A percentile compares a stretch with the other conserved stretches of the same genome.
These are phyloP conservation scores for Terana coerulea DNA, from an alignment of 768 basidiomycete species.

Conservation along the genomic window DNA sequence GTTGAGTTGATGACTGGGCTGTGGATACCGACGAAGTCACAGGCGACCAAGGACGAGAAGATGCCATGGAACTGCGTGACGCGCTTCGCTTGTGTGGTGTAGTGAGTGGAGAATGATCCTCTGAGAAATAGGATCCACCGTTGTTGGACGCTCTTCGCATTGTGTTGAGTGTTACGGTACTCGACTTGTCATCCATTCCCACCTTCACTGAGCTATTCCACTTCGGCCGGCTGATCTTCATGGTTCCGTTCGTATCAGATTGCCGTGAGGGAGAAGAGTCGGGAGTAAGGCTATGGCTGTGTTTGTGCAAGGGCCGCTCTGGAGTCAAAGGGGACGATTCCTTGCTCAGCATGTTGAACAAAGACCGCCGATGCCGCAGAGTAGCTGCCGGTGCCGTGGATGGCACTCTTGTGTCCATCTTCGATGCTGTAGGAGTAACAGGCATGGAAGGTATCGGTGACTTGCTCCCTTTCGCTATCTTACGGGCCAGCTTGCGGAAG, in stretches of 20 bases:
- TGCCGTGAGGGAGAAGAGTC: constrained; percentile 54
- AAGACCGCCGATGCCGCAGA: constrained; percentile 60
- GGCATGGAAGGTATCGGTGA: constrained; percentile 34
- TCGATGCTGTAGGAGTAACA: constrained; percentile 42
- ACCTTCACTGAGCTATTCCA: constrained; percentile 87
- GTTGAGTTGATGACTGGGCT: constrained; percentile 59
- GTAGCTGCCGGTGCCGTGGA: constrained; percentile 51
- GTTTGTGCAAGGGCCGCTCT: constrained; percentile 59
- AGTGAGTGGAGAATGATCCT: constrained; percentile 19
- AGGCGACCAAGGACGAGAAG: constrained; percentile 80
- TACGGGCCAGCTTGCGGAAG: constrained; percentile 73
- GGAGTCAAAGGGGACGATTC: constrained; percentile 48
- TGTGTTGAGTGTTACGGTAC: constrained; percentile 45
- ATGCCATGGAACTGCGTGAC: constrained; percentile 72
- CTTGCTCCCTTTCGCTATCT: constrained; percentile 45
- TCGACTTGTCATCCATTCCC: constrained; percentile 41
- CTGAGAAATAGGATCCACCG: constrained; percentile 10
- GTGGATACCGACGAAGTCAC: constrained; percentile 69
- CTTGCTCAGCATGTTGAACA: constrained; percentile 49
- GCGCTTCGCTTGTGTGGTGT: constrained; percentile 58
- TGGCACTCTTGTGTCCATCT: constrained; percentile 39
- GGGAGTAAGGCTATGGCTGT: constrained; percentile 69
- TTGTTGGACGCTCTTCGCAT: constrained; percentile 39
- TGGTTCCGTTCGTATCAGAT: constrained; percentile 31
- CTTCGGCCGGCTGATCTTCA: constrained; percentile 37